Evolutionary conservation across 495 filamentous ascomycete genomes (phyloP).

Genomic region (Penicillium desertorum): DNA sequence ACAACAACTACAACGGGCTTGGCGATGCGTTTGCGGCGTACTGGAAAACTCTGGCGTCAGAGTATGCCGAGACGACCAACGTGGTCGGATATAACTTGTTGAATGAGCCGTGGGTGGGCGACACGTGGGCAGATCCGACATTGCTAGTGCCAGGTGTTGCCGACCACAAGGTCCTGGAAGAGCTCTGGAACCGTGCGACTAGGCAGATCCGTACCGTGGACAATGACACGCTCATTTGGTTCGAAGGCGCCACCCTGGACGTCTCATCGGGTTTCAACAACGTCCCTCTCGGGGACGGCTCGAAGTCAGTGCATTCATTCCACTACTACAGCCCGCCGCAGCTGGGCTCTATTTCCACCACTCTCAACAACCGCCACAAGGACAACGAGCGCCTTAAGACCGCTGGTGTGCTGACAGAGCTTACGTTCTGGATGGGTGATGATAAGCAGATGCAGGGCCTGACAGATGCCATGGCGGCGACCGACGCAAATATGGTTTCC

Average conservation of each 20-base stretch:
- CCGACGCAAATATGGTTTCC: conserved; percentile 22
- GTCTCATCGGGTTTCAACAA: conserved; percentile 21
- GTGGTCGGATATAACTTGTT: conserved; percentile 21
- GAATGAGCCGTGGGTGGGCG: conserved; percentile 23
- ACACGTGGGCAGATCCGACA: conserved; percentile 21
- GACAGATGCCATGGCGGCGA: conserved; percentile 21
- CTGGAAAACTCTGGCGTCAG: conserved; percentile 22
- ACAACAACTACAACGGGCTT: conserved; percentile 21
- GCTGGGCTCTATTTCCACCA: conserved; percentile 17
- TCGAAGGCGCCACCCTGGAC: conserved; percentile 21
- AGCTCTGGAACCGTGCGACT: conserved; percentile 16
- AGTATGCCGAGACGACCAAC: conserved; percentile 17
- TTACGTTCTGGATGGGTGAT: conserved; percentile 23
- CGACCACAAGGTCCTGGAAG: conserved; percentile 17
- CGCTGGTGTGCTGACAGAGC: conserved; percentile 17
- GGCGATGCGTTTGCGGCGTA: conserved; percentile 22
- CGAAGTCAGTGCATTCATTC: conserved; percentile 23
- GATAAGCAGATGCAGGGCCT: conserved; percentile 21
- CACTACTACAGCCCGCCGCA: conserved; percentile 22
- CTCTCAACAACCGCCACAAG: conserved; percentile 19
- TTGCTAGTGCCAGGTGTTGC: conserved; percentile 19
- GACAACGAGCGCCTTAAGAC: conserved; percentile 18
- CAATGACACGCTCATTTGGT: conserved; percentile 20
- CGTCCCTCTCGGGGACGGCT: conserved; percentile 22
- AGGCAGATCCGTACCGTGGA: conserved; percentile 18